Conservation (phyloP, 2,329 filamentous ascomycete genomes). For the Monosporascus ibericus region DNA sequence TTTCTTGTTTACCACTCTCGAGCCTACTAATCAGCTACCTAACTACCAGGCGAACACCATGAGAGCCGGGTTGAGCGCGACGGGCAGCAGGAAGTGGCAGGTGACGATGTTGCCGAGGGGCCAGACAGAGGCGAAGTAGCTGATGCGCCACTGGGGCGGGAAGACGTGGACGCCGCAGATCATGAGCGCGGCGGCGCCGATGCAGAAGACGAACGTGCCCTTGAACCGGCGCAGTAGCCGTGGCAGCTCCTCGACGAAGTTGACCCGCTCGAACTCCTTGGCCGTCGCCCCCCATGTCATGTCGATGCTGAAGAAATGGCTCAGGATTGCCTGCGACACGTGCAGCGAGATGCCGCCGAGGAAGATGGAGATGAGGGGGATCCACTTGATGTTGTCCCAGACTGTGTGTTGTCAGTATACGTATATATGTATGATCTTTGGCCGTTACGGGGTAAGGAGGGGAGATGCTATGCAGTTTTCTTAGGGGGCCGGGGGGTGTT, state of each 20-base stretch:
- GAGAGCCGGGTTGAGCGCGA: constrained; percentile 56
- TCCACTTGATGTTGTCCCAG: constrained; percentile 49
- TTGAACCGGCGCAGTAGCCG: constrained; percentile 25
- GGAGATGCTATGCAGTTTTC: background rate
- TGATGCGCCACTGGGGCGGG: constrained; percentile 46
- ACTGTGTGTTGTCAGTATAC: constrained; percentile 23
- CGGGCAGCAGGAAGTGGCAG: constrained; percentile 51
- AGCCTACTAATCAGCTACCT: too few species aligned
- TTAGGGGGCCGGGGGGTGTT: background rate
- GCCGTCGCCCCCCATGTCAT: constrained; percentile 32
- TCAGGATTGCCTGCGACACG: constrained; percentile 33
- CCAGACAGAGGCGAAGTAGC: constrained; percentile 52
- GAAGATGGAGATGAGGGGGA: constrained; percentile 35
- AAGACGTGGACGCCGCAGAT: constrained; percentile 22
- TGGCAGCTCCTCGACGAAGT: constrained; percentile 27
- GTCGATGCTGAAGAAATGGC: constrained; percentile 36
- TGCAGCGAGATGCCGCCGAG: constrained; percentile 37
- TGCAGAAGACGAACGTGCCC: constrained; percentile 25
- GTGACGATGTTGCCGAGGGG: constrained; percentile 47
- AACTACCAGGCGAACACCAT: constrained; percentile 56
- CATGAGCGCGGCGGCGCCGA: constrained; percentile 21
- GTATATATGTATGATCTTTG: background rate
- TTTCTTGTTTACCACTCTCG: background rate
- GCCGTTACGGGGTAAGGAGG: background rate
- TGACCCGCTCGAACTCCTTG: constrained; percentile 27